Evolutionary conservation across 768 basidiomycete genomes (phyloP).

Genomic region (Pholiota molesta): DNA sequence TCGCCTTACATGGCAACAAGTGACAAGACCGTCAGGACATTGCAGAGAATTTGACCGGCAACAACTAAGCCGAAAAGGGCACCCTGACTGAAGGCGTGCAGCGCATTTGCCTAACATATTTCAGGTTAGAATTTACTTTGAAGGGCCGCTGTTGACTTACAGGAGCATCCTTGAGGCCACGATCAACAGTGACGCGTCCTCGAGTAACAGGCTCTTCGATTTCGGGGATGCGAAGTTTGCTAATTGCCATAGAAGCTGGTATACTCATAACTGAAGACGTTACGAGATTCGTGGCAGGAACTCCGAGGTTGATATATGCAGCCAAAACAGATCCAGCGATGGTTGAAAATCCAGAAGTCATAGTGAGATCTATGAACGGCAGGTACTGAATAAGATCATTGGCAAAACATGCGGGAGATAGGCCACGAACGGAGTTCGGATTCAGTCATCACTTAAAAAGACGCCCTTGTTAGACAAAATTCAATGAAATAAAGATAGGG

Average conservation of each 20-base stretch:
- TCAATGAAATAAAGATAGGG: background rate
- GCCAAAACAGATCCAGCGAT: slow-evolving; percentile 90
- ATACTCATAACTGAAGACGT: slow-evolving; percentile 96
- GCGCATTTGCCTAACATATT: slow-evolving; percentile 62
- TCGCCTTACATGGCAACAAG: slow-evolving; percentile 65
- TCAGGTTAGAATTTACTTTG: slow-evolving; percentile 4
- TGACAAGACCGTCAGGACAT: slow-evolving; percentile 83
- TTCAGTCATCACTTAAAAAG: slow-evolving; percentile 68
- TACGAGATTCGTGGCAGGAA: slow-evolving; percentile 77
- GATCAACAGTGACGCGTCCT: slow-evolving; percentile 78
- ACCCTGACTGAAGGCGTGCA: slow-evolving; percentile 89
- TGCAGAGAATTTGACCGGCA: slow-evolving; percentile 86
- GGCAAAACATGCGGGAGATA: background rate
- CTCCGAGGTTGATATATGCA: slow-evolving; percentile 81
- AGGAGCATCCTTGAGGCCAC: slow-evolving; percentile 59
- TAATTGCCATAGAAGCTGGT: slow-evolving; percentile 91
- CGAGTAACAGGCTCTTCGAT: slow-evolving; percentile 85
- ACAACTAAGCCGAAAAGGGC: slow-evolving; percentile 85
- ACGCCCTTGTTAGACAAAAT: background rate
- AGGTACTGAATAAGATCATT: background rate
- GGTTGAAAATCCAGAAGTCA: slow-evolving; percentile 94
- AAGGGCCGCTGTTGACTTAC: slow-evolving; percentile 32
- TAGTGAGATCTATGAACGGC: slow-evolving; percentile 56
- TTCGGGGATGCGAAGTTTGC: slow-evolving; percentile 87
- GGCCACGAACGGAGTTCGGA: slow-evolving; percentile 67